Evolutionary conservation across 192 early-diverging fungal genomes (phyloP).

Genomic region (Gorgonomyces haynaldii): DNA sequence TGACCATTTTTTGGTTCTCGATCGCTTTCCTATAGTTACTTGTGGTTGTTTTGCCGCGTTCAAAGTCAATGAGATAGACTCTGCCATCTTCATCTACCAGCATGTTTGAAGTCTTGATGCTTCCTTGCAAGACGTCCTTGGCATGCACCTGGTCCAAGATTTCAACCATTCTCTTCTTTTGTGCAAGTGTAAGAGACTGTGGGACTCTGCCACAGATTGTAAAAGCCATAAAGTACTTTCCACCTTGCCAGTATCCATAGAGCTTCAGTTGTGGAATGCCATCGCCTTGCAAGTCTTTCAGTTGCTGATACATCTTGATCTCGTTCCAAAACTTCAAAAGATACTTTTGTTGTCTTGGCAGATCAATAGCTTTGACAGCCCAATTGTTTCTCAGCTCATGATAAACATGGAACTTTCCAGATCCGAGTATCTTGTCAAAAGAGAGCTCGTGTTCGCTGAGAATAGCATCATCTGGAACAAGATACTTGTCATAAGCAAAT

Average conservation of each 20-base stretch:
- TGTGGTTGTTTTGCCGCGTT: too few species aligned
- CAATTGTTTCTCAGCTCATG: not conserved
- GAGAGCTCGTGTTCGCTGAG: too few species aligned
- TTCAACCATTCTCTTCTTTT: not conserved
- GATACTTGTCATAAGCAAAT: too few species aligned
- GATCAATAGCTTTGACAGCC: not conserved
- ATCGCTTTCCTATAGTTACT: too few species aligned
- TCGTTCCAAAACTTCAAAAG: not conserved
- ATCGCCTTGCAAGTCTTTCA: not conserved
- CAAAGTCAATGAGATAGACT: constrained; percentile 1
- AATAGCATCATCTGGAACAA: too few species aligned
- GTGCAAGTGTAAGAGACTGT: not conserved
- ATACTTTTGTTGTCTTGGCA: not conserved
- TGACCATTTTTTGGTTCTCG: too few species aligned
- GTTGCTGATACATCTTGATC: not conserved
- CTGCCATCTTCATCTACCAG: constrained; percentile 2
- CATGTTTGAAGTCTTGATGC: not conserved
- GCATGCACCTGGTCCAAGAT: not conserved
- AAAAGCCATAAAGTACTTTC: constrained; percentile 1
- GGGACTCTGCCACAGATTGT: not conserved
- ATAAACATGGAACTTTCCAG: not conserved
- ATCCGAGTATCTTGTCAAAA: too few species aligned
- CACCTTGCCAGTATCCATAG: constrained; percentile 2
- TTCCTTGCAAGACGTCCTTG: not conserved
- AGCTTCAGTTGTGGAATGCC: not conserved